Evolutionary conservation across 75 land plant genomes (phyloP).

Genomic region (Larix kaempferi): DNA sequence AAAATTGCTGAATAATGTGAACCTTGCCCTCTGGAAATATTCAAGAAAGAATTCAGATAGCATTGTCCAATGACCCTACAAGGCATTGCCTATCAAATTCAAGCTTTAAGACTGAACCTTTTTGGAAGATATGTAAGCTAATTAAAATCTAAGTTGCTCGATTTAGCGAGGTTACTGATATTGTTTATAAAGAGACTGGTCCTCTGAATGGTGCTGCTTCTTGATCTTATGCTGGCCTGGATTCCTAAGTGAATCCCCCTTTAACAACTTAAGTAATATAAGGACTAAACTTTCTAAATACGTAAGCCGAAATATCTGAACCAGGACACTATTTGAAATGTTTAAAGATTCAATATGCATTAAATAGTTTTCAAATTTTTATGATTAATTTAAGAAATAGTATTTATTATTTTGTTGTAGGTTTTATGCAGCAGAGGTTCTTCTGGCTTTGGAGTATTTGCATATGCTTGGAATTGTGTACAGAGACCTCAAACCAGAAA

Average conservation of each 20-base stretch:
- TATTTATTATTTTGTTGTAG: slow-evolving; percentile 22
- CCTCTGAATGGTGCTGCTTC: background rate
- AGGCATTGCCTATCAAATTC: background rate
- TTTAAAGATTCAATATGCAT: background rate
- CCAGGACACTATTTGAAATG: background rate
- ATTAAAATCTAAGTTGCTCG: background rate
- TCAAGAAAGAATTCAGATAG: too few relatives aligned
- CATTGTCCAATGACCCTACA: too few relatives aligned
- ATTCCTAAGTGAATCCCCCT: background rate
- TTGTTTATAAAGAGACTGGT: background rate
- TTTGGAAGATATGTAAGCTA: background rate
- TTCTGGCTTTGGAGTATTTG: slow-evolving; percentile 59
- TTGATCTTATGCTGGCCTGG: background rate
- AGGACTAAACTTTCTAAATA: background rate
- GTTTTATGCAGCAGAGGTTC: slow-evolving; percentile 71
- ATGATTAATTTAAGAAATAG: background rate
- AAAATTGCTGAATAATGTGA: too few relatives aligned
- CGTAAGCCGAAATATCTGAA: background rate
- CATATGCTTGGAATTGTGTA: slow-evolving; percentile 78
- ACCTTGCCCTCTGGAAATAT: too few relatives aligned
- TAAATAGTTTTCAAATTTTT: background rate
- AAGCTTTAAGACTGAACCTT: background rate
- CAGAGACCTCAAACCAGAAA: slow-evolving; percentile 68
- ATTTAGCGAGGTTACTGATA: background rate
- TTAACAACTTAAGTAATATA: background rate